Conservation (phyloP, 257 asterid genomes). For the Cynanchum wilfordii region DNA sequence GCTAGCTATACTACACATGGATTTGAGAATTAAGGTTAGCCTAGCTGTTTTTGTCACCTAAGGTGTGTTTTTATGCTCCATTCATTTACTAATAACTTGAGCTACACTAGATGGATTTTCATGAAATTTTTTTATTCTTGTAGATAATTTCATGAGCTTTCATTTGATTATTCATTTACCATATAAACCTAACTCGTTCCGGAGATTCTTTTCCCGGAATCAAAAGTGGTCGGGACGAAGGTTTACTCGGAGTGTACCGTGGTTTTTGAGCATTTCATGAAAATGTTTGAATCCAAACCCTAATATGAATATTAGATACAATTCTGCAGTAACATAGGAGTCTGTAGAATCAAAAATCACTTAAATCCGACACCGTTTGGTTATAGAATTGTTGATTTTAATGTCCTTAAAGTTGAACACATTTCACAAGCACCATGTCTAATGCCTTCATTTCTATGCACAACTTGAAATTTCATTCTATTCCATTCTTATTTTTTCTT, state of each 20-base stretch:
- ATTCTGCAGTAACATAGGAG: slow-evolving; percentile 22
- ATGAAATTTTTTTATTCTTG: slow-evolving; percentile 18
- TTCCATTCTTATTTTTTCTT: background rate
- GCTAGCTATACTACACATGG: slow-evolving; percentile 25
- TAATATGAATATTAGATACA: slow-evolving; percentile 4
- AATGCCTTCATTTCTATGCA: background rate
- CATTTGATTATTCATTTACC: slow-evolving; percentile 8
- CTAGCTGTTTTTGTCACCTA: slow-evolving; percentile 23
- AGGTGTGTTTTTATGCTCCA: slow-evolving; percentile 65
- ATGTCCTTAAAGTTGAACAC: slow-evolving; percentile 56
- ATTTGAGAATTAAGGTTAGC: slow-evolving; percentile 26
- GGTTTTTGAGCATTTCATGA: slow-evolving; percentile 21
- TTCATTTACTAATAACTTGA: slow-evolving; percentile 35
- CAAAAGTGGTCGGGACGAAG: slow-evolving; percentile 38
- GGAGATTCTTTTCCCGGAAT: slow-evolving; percentile 29
- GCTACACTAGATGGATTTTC: slow-evolving; percentile 19
- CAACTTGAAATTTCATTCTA: background rate
- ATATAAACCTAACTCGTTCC: background rate
- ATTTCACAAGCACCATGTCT: background rate
- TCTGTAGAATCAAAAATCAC: slow-evolving; percentile 24
- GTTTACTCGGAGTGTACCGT: slow-evolving; percentile 23
- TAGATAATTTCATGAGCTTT: slow-evolving; percentile 55
- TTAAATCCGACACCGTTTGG: slow-evolving; percentile 25
- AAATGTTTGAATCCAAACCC: slow-evolving; percentile 24
- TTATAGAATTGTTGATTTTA: slow-evolving; percentile 15